Evolutionary conservation across 2,329 filamentous ascomycete genomes (phyloP), one percentile per base, ranked within the genome.

Genomic region (Cordyceps tenuipes): DNA sequence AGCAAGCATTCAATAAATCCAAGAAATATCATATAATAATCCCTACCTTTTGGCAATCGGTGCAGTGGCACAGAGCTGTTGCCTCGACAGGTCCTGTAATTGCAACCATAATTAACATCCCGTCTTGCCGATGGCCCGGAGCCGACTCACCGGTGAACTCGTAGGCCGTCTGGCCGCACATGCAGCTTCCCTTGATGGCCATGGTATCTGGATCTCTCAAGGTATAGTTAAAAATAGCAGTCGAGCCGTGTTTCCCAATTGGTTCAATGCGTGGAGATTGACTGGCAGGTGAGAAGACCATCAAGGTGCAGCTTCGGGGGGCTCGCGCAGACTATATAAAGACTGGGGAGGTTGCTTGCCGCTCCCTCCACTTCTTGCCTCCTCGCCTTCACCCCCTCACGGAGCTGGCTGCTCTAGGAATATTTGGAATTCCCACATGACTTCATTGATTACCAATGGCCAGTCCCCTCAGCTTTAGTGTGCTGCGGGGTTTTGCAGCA

Each of bases 41-140:
- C 23, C 5, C 5, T 65, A 76, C 78, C 75, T 83, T 83, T 63
- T 82, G 79, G 66, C 80, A 83, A 62, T 82, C 79, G 13, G 66
- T 64, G 67, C 79, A 82, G 66, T 82, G 79, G 69, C 81, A 83
- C 39, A 83, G 70, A 7, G 79, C 79, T 19, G 73, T 77, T 3
- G 69, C 59, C 17, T 68, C 71, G 4, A 59, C 29, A 12, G 57
- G 75, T 68, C 43, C 79, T 74, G 12, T 5, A 29, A 77, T 80
- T 74, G 12, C 29, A 29, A 77, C 80, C 57, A 15, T 41, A 21
- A 3, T 19, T 26, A 51, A 63, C 17, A 63, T 57, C 12, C n/a
- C 6, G 3, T 9, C 19, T 21, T 29, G 29, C 29, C 10, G 23
- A 55, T 17, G 5, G 13, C 52, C 52, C 21, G 17, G 29, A 15